Evolutionary conservation across 805 yeast genomes (phyloP).

Genomic region (Cephaloascus fragrans): DNA sequence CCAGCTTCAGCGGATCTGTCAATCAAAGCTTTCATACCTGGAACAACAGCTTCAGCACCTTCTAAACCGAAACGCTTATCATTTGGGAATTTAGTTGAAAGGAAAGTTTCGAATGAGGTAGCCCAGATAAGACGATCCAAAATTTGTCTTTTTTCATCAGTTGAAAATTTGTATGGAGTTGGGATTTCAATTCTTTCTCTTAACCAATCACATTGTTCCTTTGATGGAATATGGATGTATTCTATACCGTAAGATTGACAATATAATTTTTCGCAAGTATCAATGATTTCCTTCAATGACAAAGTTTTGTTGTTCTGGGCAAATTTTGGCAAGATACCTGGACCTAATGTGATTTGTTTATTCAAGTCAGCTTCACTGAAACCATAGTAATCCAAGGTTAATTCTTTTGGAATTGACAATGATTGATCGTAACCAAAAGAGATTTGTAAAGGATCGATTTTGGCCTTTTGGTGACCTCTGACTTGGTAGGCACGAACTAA

Average conservation of each 20-base stretch:
- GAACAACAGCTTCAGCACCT: constrained; percentile 95
- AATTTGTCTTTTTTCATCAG: constrained; percentile 92
- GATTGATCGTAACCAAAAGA: constrained; percentile 62
- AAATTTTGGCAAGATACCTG: constrained; percentile 93
- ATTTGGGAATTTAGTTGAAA: constrained; percentile 93
- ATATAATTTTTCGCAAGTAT: constrained; percentile 72
- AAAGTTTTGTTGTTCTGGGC: constrained; percentile 54
- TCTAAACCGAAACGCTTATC: constrained; percentile 98
- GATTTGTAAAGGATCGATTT: constrained; percentile 90
- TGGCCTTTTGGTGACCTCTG: constrained; percentile 94
- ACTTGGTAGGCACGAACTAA: constrained; percentile 98
- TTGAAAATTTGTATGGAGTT: constrained; percentile 66
- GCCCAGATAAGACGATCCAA: constrained; percentile 97
- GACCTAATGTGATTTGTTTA: constrained; percentile 83
- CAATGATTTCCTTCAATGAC: constrained; percentile 72
- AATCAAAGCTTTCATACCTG: constrained; percentile 93
- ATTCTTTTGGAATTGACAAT: constrained; percentile 61
- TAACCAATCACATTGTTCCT: constrained; percentile 96
- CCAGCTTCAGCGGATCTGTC: constrained; percentile 91
- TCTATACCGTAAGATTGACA: constrained; percentile 88
- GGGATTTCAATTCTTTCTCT: constrained; percentile 95
- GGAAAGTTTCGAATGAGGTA: constrained; percentile 83
- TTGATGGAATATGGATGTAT: constrained; percentile 93
- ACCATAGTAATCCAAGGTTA: constrained; percentile 87
- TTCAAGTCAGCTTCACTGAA: constrained; percentile 81